Conservation (phyloP, 2,329 filamentous ascomycete genomes). For the Salinomyces thailandicus region DNA sequence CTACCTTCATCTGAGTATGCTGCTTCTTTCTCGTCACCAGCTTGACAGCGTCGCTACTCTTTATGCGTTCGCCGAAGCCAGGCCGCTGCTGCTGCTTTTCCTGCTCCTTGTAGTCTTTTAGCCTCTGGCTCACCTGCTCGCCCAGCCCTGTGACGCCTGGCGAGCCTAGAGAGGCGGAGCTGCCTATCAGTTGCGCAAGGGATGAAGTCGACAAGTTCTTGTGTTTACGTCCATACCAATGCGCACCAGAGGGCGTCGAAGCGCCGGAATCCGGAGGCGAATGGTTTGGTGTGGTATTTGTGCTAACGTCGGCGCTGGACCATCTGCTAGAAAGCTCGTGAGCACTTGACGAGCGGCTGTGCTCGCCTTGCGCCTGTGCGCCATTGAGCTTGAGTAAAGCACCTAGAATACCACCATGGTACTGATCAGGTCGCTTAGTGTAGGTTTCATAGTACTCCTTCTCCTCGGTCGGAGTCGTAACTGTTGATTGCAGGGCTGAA, state of each 20-base stretch:
- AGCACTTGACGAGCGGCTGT: constrained; percentile 5
- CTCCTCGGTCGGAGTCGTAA: constrained; percentile 38
- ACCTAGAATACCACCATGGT: constrained; percentile 62
- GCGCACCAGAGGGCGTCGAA: constrained; percentile 28
- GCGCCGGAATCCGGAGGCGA: constrained; percentile 35
- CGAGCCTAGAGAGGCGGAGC: constrained; percentile 33
- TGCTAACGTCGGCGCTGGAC: constrained; percentile 19
- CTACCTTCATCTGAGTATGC: too few relatives aligned
- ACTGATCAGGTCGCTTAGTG: constrained; percentile 55
- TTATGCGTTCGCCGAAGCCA: constrained; percentile 14
- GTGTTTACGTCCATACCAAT: constrained; percentile 29
- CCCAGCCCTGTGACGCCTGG: constrained; percentile 32
- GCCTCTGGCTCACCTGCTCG: constrained; percentile 32
- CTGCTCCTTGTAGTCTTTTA: constrained; percentile 31
- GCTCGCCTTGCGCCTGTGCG: constrained; percentile 14
- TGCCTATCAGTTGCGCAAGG: constrained; percentile 34
- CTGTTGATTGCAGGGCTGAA: constrained; percentile 32
- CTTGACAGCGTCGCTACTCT: constrained; percentile 25
- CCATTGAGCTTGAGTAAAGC: constrained; percentile 62
- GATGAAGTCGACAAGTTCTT: constrained; percentile 30
- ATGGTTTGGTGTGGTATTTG: constrained; percentile 24
- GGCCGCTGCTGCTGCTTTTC: constrained; percentile 28
- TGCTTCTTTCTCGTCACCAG: too few relatives aligned
- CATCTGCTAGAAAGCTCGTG: constrained; percentile 8
- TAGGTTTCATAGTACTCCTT: constrained; percentile 50